Conservation (phyloP, 305 asterid genomes). For the Solanum hybrid region DNA sequence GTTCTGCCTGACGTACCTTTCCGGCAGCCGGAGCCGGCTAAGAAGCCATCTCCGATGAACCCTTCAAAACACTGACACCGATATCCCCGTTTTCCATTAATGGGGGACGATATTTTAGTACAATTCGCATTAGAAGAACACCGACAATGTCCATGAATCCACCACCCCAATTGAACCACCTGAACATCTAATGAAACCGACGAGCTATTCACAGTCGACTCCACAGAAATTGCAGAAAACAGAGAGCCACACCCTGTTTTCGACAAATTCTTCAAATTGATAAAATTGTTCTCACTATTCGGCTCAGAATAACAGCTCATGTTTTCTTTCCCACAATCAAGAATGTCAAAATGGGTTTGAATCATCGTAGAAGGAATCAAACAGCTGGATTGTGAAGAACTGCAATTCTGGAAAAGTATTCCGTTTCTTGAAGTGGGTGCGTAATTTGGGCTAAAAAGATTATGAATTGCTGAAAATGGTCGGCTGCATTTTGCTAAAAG, state of each 20-base stretch:
- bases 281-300: conserved; percentile 27
- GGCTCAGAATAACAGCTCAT: conserved; percentile 60
- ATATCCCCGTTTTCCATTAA: conserved; percentile 18
- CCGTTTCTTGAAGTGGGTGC: conserved; percentile 70
- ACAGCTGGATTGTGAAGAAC: conserved; percentile 23
- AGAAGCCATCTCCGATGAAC: conserved; percentile 64
- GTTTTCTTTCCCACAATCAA: conserved; percentile 34
- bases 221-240: conserved; percentile 60
- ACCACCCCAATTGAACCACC: conserved; percentile 62
- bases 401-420: conserved; percentile 48
- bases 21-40: conserved; percentile 58
- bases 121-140: conserved; percentile 54
- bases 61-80: conserved; percentile 60
- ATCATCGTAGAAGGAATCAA: conserved; percentile 53
- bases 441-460: conserved; percentile 38
- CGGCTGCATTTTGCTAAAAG: conserved; percentile 51
- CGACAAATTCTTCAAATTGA: conserved; percentile 25
- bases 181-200: conserved; percentile 57
- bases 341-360: conserved; percentile 51
- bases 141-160: conserved; percentile 51
- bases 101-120: conserved; percentile 16
- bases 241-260: conserved; percentile 28
- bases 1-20: conserved; percentile 29
- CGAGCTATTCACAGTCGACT: conserved; percentile 20
- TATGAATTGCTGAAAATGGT: conserved; percentile 30